Evolutionary conservation across 345 rosid species (phyloP).

Genomic region (Eucalyptus marginata): DNA sequence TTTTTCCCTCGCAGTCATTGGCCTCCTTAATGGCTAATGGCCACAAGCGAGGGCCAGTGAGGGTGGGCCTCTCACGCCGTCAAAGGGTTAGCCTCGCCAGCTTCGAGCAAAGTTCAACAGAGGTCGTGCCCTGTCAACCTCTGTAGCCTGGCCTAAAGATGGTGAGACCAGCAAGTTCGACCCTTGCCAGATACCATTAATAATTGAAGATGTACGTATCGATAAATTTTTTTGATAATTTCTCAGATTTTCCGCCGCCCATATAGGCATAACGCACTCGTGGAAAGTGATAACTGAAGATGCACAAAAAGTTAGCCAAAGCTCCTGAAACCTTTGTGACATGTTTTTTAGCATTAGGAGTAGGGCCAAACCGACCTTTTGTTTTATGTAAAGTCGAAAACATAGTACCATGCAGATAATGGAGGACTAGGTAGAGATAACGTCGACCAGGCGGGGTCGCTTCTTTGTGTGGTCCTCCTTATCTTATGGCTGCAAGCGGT

Average conservation of each 20-base stretch:
- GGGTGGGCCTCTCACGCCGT: background rate
- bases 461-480: background rate
- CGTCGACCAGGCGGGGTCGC: background rate
- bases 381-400: background rate
- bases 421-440: no score
- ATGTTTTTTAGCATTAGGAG: background rate
- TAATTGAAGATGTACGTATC: no score
- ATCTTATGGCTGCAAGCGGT: background rate
- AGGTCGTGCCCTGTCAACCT: background rate
- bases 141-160: background rate
- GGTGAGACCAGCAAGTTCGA: background rate
- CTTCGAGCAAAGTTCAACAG: accelerated
- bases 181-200: background rate
- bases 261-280: background rate
- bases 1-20: accelerated
- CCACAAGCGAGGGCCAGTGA: background rate
- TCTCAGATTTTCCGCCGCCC: no score
- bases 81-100: background rate
- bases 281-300: background rate
- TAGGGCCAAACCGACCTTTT: background rate
- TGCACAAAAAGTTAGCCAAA: background rate
- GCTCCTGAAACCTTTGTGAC: background rate
- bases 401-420: background rate
- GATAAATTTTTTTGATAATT: background rate
- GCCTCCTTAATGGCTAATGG: background rate